Conservation (phyloP, 116 monocot species). For the Papilionanthe hybrid region DNA sequence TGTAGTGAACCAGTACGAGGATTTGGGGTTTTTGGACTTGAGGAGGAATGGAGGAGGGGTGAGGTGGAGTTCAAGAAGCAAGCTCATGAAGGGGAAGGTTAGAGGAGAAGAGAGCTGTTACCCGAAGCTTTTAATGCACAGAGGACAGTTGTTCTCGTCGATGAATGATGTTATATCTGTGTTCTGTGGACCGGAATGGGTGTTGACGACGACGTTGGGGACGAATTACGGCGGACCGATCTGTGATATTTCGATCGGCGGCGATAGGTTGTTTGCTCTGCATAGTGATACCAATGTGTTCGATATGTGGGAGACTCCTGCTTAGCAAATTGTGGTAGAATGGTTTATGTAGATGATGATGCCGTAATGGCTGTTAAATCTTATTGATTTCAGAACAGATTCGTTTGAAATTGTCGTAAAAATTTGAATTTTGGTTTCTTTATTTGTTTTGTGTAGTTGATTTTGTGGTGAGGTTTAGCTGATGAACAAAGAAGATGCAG, state of each 20-base stretch:
- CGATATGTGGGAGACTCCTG: conserved; percentile 85
- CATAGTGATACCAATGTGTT: conserved; percentile 88
- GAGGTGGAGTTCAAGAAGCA: conserved; percentile 75
- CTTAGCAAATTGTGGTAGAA: conserved; percentile 15
- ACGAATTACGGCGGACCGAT: conserved; percentile 61
- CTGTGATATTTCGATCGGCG: conserved; percentile 82
- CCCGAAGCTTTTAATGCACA: conserved; percentile 59
- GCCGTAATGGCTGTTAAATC: too few relatives aligned
- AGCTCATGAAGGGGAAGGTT: conserved; percentile 57
- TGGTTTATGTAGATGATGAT: background rate
- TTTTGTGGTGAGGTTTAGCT: too few relatives aligned
- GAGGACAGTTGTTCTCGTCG: conserved; percentile 81
- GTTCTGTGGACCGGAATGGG: conserved; percentile 75
- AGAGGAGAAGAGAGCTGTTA: conserved; percentile 63
- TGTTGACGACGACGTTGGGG: conserved; percentile 57
- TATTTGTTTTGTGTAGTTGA: too few relatives aligned
- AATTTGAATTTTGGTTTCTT: too few relatives aligned
- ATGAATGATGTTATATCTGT: conserved; percentile 84
- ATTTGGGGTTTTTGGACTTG: conserved; percentile 84
- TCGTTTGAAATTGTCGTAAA: too few relatives aligned
- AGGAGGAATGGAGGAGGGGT: conserved; percentile 38
- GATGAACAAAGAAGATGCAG: too few relatives aligned
- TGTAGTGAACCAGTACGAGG: conserved; percentile 83
- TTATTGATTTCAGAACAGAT: too few relatives aligned
- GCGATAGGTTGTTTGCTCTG: conserved; percentile 72